Evolutionary conservation across 495 filamentous ascomycete species (phyloP), one percentile per base, ranked within the genome.

Genomic region (Aspergillus cristatus): DNA sequence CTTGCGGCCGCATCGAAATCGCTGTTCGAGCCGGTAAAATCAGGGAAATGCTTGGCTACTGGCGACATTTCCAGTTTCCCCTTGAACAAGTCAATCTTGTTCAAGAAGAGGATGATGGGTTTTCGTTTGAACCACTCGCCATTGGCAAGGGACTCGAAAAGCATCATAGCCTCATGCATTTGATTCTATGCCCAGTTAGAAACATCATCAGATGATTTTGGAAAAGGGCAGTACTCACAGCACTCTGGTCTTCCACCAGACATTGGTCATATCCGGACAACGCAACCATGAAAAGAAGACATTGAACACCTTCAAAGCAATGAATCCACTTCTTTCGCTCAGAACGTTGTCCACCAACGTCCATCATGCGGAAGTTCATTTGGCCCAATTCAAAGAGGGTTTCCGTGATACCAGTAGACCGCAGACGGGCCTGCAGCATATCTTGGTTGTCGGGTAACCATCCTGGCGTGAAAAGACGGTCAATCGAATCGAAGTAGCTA

Each of bases 251-350:
- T 63, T 98, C 91, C 2, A 97, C 86, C 14, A 98, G 66, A 50
- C 90, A 90, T 61, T 98, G 91, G 57, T 98, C 91, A 54, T 97
- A 98, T 26, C 90, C 91, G 41, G 87, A 94, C 46, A 98, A 81
- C 24, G 91, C 91, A 34, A 94, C 91, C 53, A 98, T 75, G 64
- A 98, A 98, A 32, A 98, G 71, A 26, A 98, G 69, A 54, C 82
- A 84, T 40, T 86, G 89, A 44, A 98, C 91, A 51, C 94, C 94
- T 54, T 98, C 91, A 58, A 98, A 98, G 63, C 91, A 96, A 55
- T 98, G 91, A 47, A 98, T 96, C 91, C 91, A 98, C 63, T 98
- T 98, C 75, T 98, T 98, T 36, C 91, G 82, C 50, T 98, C 91
- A 15, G 93, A 97, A 47, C 91, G 71, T 60, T 98, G 91, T 36